Evolutionary conservation across 2,329 filamentous ascomycete species (phyloP).

Genomic region (Xylariaceae sp.): DNA sequence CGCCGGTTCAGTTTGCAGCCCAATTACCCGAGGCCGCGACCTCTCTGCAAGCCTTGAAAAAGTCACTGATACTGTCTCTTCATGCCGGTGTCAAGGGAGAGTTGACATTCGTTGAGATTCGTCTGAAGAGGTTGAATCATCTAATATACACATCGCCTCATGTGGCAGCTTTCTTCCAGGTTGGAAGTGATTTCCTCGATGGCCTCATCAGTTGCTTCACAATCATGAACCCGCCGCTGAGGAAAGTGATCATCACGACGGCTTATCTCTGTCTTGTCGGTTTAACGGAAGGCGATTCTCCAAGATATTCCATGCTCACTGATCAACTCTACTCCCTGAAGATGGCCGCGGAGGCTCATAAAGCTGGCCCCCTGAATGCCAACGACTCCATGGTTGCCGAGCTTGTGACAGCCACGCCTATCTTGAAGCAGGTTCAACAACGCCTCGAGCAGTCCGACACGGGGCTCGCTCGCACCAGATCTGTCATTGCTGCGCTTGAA

Average conservation of each 20-base stretch:
- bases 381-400: slow-evolving; percentile 73
- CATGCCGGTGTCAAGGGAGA: slow-evolving; percentile 55
- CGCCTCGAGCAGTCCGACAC: slow-evolving; percentile 45
- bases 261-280: slow-evolving; percentile 70
- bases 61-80: slow-evolving; percentile 54
- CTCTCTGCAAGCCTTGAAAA: slow-evolving; percentile 55
- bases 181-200: slow-evolving; percentile 83
- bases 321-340: slow-evolving; percentile 83
- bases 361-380: slow-evolving; percentile 47
- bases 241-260: slow-evolving; percentile 64
- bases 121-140: slow-evolving; percentile 55
- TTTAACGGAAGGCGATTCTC: slow-evolving; percentile 58
- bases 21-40: slow-evolving; percentile 46
- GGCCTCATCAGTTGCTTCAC: slow-evolving; percentile 61
- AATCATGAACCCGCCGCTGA: slow-evolving; percentile 57
- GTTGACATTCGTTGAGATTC: slow-evolving; percentile 48
- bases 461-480: slow-evolving; percentile 51
- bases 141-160: slow-evolving; percentile 57
- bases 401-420: slow-evolving; percentile 71
- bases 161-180: slow-evolving; percentile 60
- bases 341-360: slow-evolving; percentile 60
- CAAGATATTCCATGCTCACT: slow-evolving; percentile 68
- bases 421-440: slow-evolving; percentile 59
- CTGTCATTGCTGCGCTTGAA: slow-evolving; percentile 56
- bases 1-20: slow-evolving; percentile 47